Percentiles rank a stretch among this genome's conserved stretches.
These are phyloP conservation scores for Oryza australiensis DNA, from an alignment of 176 grass and related monocot genomes.

Conservation along the genomic window DNA sequence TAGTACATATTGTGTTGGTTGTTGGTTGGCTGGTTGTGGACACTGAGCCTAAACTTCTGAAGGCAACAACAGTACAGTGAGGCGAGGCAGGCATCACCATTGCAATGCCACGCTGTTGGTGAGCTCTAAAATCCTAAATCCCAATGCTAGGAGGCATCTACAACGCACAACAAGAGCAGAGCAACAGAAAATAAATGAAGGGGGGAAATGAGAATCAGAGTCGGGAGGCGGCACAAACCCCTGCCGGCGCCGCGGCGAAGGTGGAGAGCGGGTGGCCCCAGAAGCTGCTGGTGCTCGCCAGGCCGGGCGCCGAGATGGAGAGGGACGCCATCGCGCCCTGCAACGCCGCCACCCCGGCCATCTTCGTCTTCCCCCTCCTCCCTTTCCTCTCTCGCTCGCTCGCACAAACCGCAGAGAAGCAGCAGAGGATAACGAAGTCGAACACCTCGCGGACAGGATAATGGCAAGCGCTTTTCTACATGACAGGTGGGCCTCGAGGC, in stretches of 20 bases:
- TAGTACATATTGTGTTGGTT: background rate
- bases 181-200: background rate
- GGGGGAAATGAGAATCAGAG: background rate
- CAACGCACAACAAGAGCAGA: background rate
- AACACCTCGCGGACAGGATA: constrained; percentile 8
- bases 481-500: background rate
- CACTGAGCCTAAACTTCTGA: background rate
- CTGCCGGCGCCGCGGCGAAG: constrained; percentile 35
- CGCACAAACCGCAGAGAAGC: background rate
- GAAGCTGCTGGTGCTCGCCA: constrained; percentile 38
- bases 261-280: constrained; percentile 43
- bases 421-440: constrained; percentile 32
- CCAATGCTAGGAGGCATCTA: background rate
- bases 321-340: constrained; percentile 50
- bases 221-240: constrained; percentile 3
- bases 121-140: constrained; percentile 16
- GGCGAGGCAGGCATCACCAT: background rate
- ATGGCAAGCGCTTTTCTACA: background rate
- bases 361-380: constrained; percentile 24
- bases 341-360: constrained; percentile 49
- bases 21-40: background rate
- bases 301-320: constrained; percentile 31
- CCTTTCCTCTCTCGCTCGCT: background rate
- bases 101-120: background rate
- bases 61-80: background rate